Evolutionary conservation across 352 stramenopile species (phyloP).

Genomic region (Phytophthora foliorum): DNA sequence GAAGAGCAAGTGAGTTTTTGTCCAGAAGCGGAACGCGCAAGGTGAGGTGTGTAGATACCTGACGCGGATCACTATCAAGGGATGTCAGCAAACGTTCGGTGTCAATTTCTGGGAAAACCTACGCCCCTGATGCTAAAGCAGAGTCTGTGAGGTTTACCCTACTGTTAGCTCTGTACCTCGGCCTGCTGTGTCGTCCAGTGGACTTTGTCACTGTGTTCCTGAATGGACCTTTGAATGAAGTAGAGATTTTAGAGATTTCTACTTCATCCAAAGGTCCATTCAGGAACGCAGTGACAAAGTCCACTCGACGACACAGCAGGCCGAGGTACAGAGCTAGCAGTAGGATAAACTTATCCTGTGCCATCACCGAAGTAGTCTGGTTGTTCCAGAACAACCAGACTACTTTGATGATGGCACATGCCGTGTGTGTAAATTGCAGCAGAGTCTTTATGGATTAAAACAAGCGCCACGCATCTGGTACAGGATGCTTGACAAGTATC

Average conservation of each 20-base stretch:
- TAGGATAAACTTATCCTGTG: neutral
- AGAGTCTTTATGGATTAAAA: neutral
- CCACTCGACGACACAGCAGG: neutral
- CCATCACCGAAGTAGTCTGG: too few species aligned
- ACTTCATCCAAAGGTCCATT: neutral
- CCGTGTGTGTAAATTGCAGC: neutral
- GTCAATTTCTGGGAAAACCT: neutral
- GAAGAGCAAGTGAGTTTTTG: neutral
- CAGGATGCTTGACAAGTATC: conserved; percentile 1
- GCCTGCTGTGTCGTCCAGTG: neutral
- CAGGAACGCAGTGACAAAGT: neutral
- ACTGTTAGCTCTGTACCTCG: neutral
- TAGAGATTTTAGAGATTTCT: neutral
- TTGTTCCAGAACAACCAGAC: neutral
- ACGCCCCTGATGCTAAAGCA: neutral
- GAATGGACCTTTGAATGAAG: neutral
- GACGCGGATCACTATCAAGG: neutral
- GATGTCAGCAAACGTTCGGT: neutral
- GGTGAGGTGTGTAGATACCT: neutral
- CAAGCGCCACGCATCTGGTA: neutral
- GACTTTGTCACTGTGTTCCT: neutral
- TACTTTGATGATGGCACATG: neutral
- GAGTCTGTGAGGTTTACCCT: neutral
- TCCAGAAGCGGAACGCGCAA: neutral
- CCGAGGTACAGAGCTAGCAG: neutral